phyloP scores from a whole-genome alignment of 1,284 basidiomycete genomes.

The Rhizoctonia solani region DNA sequence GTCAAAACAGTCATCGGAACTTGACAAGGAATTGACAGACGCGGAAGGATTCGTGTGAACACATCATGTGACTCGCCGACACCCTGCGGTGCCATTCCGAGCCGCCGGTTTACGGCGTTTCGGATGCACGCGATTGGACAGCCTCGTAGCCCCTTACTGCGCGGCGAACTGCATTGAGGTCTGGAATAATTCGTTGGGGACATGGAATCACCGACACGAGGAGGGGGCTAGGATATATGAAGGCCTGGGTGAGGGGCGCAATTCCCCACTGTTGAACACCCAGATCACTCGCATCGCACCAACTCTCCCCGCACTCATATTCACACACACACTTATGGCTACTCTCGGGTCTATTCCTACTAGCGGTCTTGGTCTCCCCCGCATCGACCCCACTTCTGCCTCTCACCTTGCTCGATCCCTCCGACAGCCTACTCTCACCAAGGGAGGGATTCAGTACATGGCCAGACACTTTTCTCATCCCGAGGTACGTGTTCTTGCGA shows the following conservation, averaged over 20 bases:
- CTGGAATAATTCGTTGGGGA: no score
- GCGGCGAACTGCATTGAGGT: no score
- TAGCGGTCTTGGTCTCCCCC: neutral
- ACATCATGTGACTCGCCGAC: neutral
- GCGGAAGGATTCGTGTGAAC: no score
- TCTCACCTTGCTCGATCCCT: neutral
- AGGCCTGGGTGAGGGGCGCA: neutral
- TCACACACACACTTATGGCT: conserved; percentile 3
- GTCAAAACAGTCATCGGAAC: no score
- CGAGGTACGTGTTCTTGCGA: conserved; percentile 3
- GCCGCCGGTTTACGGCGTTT: neutral
- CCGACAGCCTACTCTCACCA: conserved; percentile 1
- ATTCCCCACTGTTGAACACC: neutral
- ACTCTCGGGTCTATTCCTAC: neutral
- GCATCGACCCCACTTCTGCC: neutral
- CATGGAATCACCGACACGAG: no score
- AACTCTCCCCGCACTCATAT: neutral
- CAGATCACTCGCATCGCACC: no score
- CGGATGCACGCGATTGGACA: neutral
- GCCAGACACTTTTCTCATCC: conserved; percentile 25
- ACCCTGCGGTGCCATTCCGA: neutral
- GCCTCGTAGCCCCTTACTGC: neutral
- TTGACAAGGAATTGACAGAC: no score
- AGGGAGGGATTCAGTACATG: conserved; percentile 3
- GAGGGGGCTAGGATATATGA: neutral